phyloP scores from a whole-genome alignment of 2,329 filamentous ascomycete species.

The Sarocladiaceae sp. region DNA sequence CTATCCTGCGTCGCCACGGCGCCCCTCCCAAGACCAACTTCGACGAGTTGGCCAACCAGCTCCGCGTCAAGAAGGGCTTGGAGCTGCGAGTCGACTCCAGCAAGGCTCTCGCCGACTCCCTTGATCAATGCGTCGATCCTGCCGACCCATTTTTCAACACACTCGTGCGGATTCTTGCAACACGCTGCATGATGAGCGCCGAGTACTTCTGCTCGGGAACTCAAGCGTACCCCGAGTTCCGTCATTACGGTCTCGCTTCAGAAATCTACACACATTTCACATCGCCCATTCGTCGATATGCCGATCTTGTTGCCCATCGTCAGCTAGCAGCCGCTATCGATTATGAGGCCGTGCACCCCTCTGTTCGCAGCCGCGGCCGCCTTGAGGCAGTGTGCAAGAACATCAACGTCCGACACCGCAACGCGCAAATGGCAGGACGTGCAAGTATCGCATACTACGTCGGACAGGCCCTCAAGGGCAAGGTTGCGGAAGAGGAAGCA shows the following conservation, averaged over 20 bases:
- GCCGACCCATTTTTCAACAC: conserved; percentile 97
- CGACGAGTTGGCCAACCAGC: conserved; percentile 85
- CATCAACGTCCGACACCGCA: conserved; percentile 95
- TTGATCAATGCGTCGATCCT: conserved; percentile 78
- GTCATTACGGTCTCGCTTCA: conserved; percentile 92
- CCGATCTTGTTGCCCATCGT: conserved; percentile 90
- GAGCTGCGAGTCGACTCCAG: conserved; percentile 82
- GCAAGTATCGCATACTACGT: conserved; percentile 98
- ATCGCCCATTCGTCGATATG: conserved; percentile 92
- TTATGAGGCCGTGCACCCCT: conserved; percentile 81
- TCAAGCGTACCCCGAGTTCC: conserved; percentile 89
- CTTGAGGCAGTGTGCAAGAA: conserved; percentile 96
- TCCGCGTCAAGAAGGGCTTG: conserved; percentile 79
- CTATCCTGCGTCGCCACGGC: conserved; percentile 86
- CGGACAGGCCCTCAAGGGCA: conserved; percentile 85
- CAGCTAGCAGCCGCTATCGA: conserved; percentile 94
- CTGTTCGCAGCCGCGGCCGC: conserved; percentile 74
- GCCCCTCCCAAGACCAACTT: conserved; percentile 95
- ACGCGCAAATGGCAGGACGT: conserved; percentile 91
- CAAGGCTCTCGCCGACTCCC: conserved; percentile 86
- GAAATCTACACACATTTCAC: conserved; percentile 99
- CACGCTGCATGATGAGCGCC: conserved; percentile 97
- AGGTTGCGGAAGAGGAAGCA: conserved; percentile 75
- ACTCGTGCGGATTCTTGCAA: conserved; percentile 93
- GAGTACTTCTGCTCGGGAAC: conserved; percentile 97